These are phyloP conservation scores for Ogataea pini DNA, from an alignment of 805 yeast genomes.

Conservation along the genomic window DNA sequence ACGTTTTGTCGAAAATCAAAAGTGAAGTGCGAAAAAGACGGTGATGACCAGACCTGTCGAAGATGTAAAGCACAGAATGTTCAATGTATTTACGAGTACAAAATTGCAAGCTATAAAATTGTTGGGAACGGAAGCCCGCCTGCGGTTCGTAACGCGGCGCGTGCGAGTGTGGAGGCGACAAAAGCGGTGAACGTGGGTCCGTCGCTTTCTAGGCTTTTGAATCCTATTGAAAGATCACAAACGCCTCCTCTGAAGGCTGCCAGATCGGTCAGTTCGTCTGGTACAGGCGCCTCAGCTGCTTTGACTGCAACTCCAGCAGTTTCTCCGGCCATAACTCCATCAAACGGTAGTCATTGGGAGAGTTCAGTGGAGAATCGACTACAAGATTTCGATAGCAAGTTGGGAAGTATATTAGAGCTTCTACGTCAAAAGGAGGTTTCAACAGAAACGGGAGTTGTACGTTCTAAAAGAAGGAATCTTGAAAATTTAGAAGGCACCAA, in stretches of 20 bases:
- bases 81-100: constrained; percentile 58
- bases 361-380: constrained; percentile 40
- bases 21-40: constrained; percentile 57
- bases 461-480: neutral
- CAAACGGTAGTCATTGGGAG: constrained; percentile 32
- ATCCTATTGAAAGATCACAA: constrained; percentile 18
- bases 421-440: neutral
- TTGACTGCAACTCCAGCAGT: no score
- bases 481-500: neutral
- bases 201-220: constrained; percentile 21
- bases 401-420: constrained; percentile 38
- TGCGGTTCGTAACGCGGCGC: neutral
- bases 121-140: constrained; percentile 27
- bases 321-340: neutral
- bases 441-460: neutral
- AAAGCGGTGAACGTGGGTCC: constrained; percentile 7
- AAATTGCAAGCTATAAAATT: constrained; percentile 45
- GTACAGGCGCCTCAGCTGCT: neutral
- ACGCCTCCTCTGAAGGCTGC: neutral
- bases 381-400: constrained; percentile 40
- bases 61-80: constrained; percentile 54
- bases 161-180: neutral
- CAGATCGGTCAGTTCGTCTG: neutral
- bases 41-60: constrained; percentile 51
- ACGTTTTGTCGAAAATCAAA: constrained; percentile 61